Evolutionary conservation across 2,329 filamentous ascomycete genomes (phyloP), one percentile per base, ranked within the genome.

Genomic region (Fulvia fulva): DNA sequence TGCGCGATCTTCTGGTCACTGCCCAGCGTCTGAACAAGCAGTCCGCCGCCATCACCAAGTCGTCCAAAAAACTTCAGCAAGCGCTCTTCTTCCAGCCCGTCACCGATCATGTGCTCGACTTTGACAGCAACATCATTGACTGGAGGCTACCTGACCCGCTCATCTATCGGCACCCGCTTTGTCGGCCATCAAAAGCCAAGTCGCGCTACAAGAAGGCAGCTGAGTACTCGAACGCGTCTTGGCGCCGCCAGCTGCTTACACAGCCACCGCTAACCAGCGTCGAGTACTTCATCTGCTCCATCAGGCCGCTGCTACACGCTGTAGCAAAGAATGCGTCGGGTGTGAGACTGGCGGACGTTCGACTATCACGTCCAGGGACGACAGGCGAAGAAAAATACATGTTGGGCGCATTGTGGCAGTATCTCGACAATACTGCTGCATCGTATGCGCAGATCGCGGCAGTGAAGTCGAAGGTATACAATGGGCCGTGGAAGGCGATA

Each of bases 31-130:
- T 58, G n/a, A 34, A 19, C 6, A 52, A 37, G 12, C 32, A 51
- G 11, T 55, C 45, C 51, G 43, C 44, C 14, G n/a, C 22, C 1
- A 51, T 55, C 26, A 52, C 55, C 34, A 45, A 37, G 5, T 23
- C 16, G n/a, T 58, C 59, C 1, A 1, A 5, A 2, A 51, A 23
- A n/a, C 28, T 58, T 12, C 52, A 58, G 50, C 46, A 58, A 19
- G 55, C 56, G 1, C 44, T 61, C 12, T 58, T 61, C 56, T 56
- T 56, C 41, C n/a, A 58, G 49, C 52, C 56, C 28, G 19, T 45
- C 26, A 30, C 26, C 2, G 55, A 43, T 3, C 19, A 23, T 22
- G 30, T 32, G 22, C 37, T 46, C 22, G 19, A 25, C 2, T 30
- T 16, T 23, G 22, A 50, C 2, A 32, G 25, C n/a, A 21, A 47